These are phyloP conservation scores for Wallacemonas sp. DNA, from an alignment of 208 protist genomes.

Conservation along the genomic window DNA sequence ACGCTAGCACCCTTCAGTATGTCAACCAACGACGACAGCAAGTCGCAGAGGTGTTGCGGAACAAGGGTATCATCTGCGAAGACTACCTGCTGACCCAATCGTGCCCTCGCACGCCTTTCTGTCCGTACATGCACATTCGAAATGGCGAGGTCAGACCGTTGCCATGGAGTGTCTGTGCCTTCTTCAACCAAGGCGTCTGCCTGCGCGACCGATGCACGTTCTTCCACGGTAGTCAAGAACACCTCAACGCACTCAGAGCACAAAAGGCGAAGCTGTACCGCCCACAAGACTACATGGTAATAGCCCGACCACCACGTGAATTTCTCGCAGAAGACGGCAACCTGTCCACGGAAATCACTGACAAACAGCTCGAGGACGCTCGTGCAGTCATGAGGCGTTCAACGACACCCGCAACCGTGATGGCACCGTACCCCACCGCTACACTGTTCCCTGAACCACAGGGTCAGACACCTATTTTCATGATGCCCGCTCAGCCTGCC, in stretches of 20 bases:
- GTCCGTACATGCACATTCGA: conserved; percentile 76
- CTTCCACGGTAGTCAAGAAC: conserved; percentile 66
- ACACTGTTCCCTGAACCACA: not conserved
- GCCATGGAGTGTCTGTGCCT: conserved; percentile 64
- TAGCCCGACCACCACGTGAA: conserved; percentile 48
- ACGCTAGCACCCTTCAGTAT: not conserved
- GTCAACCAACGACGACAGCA: conserved; percentile 38
- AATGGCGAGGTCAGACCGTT: conserved; percentile 57
- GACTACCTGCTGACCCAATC: conserved; percentile 37
- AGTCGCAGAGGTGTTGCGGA: conserved; percentile 59
- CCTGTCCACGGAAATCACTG: conserved; percentile 17
- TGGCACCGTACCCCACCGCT: no score
- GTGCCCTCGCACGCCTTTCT: conserved; percentile 40
- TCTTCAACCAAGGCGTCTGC: conserved; percentile 66
- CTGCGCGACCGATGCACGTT: conserved; percentile 69
- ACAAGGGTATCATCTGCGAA: conserved; percentile 71
- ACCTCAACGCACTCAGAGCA: conserved; percentile 55
- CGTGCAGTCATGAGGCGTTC: not conserved
- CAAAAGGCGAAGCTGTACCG: conserved; percentile 39
- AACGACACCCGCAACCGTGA: no score
- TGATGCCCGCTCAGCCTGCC: not conserved
- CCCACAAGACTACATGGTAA: conserved; percentile 73
- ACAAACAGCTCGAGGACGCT: not conserved
- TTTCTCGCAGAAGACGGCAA: conserved; percentile 33
- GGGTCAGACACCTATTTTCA: not conserved